These are phyloP conservation scores for Fraxinus pennsylvanica DNA, from an alignment of 257 asterid genomes.

Conservation along the genomic window DNA sequence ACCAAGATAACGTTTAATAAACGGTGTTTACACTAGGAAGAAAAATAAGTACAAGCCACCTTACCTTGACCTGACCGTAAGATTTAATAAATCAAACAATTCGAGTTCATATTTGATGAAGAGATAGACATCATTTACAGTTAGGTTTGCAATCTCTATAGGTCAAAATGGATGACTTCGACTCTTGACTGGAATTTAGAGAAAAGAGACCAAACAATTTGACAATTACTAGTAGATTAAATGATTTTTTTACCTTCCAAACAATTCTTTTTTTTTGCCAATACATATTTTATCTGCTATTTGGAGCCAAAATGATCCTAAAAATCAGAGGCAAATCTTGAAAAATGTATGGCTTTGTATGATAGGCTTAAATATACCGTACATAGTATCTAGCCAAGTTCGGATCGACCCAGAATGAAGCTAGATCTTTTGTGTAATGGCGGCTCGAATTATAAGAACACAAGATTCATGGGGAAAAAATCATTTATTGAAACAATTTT, in stretches of 20 bases:
- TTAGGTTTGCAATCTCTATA: background rate
- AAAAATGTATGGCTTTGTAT: background rate
- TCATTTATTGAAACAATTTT: background rate
- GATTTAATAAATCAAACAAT: background rate
- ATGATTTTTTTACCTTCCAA: no score
- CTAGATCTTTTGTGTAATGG: no score
- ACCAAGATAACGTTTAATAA: background rate
- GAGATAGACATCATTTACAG: background rate
- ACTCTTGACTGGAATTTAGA: conserved; percentile 16
- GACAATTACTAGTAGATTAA: no score
- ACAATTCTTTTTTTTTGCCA: background rate
- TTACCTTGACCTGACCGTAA: background rate
- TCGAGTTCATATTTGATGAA: background rate
- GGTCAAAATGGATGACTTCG: background rate
- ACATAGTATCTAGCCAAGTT: no score
- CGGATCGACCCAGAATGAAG: no score
- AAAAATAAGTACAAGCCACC: background rate
- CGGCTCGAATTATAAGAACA: no score
- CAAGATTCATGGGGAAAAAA: background rate
- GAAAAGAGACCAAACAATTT: conserved; percentile 1
- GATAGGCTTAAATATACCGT: no score
- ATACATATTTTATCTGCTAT: background rate
- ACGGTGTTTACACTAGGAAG: background rate
- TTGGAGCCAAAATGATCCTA: background rate
- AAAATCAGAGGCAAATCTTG: background rate